Percentiles rank a stretch among this genome's conserved stretches.
These are phyloP conservation scores for Hanseniaspora jakobsenii DNA, from an alignment of 805 yeast genomes.

Conservation along the genomic window DNA sequence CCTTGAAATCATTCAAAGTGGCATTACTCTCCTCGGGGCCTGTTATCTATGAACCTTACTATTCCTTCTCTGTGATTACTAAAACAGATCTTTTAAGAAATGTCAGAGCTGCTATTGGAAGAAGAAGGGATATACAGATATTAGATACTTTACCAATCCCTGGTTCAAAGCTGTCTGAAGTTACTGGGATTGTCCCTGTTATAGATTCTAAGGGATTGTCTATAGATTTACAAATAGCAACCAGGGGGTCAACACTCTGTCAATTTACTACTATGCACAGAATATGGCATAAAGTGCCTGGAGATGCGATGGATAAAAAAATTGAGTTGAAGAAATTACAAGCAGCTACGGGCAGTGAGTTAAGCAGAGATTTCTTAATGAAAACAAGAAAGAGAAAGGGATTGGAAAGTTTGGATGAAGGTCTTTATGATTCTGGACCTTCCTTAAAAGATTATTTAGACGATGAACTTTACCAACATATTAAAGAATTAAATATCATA, in stretches of 20 bases:
- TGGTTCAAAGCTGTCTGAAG: constrained; percentile 56
- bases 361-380: constrained; percentile 79
- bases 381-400: constrained; percentile 88
- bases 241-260: constrained; percentile 69
- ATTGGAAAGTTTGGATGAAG: constrained; percentile 37
- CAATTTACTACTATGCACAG: constrained; percentile 45
- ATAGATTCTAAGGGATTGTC: constrained; percentile 86
- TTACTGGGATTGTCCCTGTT: constrained; percentile 64
- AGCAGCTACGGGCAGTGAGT: constrained; percentile 56
- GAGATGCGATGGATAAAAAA: constrained; percentile 72
- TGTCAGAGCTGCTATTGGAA: constrained; percentile 39
- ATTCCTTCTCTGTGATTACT: constrained; percentile 47
- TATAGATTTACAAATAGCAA: constrained; percentile 64
- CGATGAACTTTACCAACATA: constrained; percentile 39
- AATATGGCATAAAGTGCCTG: constrained; percentile 70
- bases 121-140: constrained; percentile 58
- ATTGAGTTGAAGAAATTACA: constrained; percentile 54
- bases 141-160: constrained; percentile 42
- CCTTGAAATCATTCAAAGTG: constrained; percentile 67
- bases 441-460: constrained; percentile 55
- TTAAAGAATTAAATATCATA: constrained; percentile 24
- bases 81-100: constrained; percentile 37
- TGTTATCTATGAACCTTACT: constrained; percentile 68
- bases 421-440: constrained; percentile 34
- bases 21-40: constrained; percentile 73